Base-by-base conservation (phyloP, 305 asterid genomes). In the Withania somnifera region DNA sequence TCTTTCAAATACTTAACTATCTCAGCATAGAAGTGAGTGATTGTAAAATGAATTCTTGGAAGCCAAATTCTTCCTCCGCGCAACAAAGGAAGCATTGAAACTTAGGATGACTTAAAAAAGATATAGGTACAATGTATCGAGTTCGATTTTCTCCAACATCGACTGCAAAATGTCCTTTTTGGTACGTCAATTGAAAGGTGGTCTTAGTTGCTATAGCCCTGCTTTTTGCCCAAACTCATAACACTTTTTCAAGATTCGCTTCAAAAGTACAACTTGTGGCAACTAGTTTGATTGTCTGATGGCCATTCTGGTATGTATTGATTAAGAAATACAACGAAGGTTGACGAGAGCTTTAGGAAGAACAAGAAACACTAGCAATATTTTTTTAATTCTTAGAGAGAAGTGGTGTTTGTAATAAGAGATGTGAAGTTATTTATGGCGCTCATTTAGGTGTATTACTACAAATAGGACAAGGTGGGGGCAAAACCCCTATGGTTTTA, bases 1-100 rank as follows among this genome's bases (percentile, higher is more conserved):
- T 11, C 11, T 6, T 11, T 2, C 8, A 42, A 71, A 24, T 71
- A 36, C 40, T 36, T 38, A 0, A 20, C 24, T 56, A 78, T 64
- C 93, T 80, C 52, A 93, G 87, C 92, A 88, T 90, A 34, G 97
- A 87, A 7, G 97, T 91, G 14, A 94, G 89, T n/a, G 97, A 90
- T 50, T 86, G 91, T 78, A 94, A 94, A 77, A 88, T 89, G 5
- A 85, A 89, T 88, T 94, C 98, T 79, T 93, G 91, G 36, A 92
- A 92, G 0, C 98, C 98, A 38, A 94, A 94, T 60, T 94, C 45
- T 15, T 63, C 71, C 45, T 63, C 71, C 7, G 71, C 13, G 7
- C 14, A 15, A 6, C 45, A 13, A 30, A 63, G 71, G 13, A 63
- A 45, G 5, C 71, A 63, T 30, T 63, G 71, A 63, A 63, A 63